Percentiles rank a stretch among this genome's conserved stretches.
Conservation (phyloP, 2,329 filamentous ascomycete species). For the Tolypocladium tundrense region DNA sequence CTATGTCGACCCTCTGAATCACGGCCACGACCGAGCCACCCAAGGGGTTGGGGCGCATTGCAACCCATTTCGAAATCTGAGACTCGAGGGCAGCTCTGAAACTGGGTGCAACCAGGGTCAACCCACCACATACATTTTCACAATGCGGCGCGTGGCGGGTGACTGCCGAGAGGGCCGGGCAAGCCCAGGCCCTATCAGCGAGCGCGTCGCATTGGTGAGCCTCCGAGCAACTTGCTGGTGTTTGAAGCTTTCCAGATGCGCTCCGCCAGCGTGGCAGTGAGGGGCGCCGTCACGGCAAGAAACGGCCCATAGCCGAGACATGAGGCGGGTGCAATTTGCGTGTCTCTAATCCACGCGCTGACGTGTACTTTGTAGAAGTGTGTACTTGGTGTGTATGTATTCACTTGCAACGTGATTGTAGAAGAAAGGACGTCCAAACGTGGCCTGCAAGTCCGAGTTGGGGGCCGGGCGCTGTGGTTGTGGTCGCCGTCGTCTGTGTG, state of each 20-base stretch:
- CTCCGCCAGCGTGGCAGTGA: not conserved
- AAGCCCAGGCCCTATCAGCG: not conserved
- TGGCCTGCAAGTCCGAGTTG: not conserved
- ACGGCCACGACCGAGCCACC: not conserved
- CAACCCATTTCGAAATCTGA: not conserved
- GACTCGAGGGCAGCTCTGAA: conserved; percentile 1
- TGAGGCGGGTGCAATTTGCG: not conserved
- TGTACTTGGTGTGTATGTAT: too few relatives aligned
- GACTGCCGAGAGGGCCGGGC: not conserved
- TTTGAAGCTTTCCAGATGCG: not conserved
- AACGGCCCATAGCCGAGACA: not conserved
- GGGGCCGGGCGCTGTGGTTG: not conserved
- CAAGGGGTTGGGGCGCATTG: not conserved
- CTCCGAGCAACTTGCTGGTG: not conserved
- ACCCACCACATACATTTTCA: not conserved
- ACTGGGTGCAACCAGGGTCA: not conserved
- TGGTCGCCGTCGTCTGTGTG: not conserved
- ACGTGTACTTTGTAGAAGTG: too few relatives aligned
- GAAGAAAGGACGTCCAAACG: too few relatives aligned
- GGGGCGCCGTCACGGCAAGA: not conserved
- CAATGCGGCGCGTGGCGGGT: not conserved
- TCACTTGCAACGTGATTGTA: too few relatives aligned
- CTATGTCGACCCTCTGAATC: not conserved
- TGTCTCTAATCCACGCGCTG: not conserved
- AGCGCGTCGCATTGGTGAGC: not conserved